Evolutionary conservation across 1,284 basidiomycete species (phyloP), one percentile per base, ranked within the genome.

Genomic region (Filobasidium uniguttulatum): DNA sequence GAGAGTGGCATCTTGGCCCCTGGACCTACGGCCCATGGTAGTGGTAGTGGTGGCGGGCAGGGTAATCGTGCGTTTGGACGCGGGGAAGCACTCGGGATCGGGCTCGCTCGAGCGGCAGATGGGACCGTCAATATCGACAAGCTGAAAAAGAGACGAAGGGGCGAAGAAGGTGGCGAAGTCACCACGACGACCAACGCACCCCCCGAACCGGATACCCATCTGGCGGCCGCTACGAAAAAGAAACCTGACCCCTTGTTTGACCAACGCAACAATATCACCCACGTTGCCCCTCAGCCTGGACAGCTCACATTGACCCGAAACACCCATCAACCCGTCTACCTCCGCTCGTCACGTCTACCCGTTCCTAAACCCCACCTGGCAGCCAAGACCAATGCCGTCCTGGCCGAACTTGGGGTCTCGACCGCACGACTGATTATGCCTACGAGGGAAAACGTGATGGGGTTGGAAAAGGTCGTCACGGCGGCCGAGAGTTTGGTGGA

Each of bases 381-480:
- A 3, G 78, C 52, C 77, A 83, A 71, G 25, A 78, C 91, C 58
- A 75, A 77, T 3, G 79, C 83, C 53, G 75, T 81, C 14, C 74
- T 94, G 20, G 67, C 74, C 15, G 86, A 93, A 64, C 73, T 90
- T 15, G 81, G 82, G 12, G 71, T 91, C 31, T 76, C 75, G n/a
- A 74, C 80, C 54, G 74, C 75, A 15, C 77, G 83, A 12, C 75
- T 94, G 46, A 83, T 91, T 56, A 93, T 94, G 87, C 89, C 90
- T 14, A 93, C 90, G 1, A 75, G 79, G 29, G 78, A 80, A 25
- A 93, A 87, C 57, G 73, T 82, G 47, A 73, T 76, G 45, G 77
- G 77, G 55, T 73, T 88, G 30, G 87, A 91, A 55, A 71, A 73
- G 4, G 68, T 94, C 14, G 63, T 91, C 26, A 78, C 80, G 4